phyloP scores from a whole-genome alignment of 306 rosid species.

The Vigna reflexopilosa region DNA sequence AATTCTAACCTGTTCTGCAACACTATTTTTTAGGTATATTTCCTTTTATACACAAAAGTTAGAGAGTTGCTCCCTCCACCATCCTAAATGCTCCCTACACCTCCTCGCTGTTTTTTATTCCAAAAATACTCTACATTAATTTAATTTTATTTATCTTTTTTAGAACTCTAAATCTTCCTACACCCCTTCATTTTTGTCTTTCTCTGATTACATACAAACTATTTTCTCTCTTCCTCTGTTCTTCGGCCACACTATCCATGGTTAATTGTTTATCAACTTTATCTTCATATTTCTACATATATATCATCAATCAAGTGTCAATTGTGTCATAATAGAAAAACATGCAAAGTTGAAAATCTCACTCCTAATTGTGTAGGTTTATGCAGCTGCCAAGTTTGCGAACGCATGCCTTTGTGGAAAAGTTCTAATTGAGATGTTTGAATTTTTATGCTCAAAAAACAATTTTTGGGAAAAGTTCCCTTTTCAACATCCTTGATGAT shows the following conservation, averaged over 20 bases:
- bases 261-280: constrained; percentile 46
- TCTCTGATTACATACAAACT: too few relatives aligned
- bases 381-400: constrained; percentile 91
- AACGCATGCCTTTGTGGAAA: constrained; percentile 69
- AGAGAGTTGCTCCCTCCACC: too few relatives aligned
- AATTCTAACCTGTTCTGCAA: too few relatives aligned
- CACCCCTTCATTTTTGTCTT: too few relatives aligned
- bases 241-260: constrained; percentile 92
- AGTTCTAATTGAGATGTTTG: constrained; percentile 61
- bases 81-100: too few relatives aligned
- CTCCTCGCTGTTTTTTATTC: too few relatives aligned
- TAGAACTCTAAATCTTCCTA: too few relatives aligned
- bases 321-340: constrained; percentile 1
- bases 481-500: constrained; percentile 78
- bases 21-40: too few relatives aligned
- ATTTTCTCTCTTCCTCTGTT: too few relatives aligned
- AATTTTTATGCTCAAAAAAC: constrained; percentile 74
- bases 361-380: constrained; percentile 66
- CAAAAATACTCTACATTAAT: too few relatives aligned
- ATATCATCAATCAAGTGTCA: neutral
- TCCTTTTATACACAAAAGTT: too few relatives aligned
- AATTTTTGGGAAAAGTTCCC: constrained; percentile 73
- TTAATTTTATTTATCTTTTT: too few relatives aligned
- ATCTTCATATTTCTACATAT: neutral
- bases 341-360: neutral